These are phyloP conservation scores for Betula pendula DNA, from an alignment of 306 rosid species.

Conservation along the genomic window DNA sequence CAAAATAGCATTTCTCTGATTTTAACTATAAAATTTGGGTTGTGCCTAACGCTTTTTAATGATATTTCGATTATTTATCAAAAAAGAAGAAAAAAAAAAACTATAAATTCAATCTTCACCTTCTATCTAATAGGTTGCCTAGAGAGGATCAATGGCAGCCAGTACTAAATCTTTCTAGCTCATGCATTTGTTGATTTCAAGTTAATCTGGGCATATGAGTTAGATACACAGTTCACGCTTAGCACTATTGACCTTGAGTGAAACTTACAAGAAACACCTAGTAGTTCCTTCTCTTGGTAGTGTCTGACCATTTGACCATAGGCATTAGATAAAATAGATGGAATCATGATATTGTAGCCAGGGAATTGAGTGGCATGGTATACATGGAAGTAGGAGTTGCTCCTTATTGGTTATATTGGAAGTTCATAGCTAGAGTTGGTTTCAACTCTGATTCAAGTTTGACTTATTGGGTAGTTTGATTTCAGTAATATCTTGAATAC, in stretches of 20 bases:
- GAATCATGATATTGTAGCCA: background rate
- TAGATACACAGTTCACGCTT: background rate
- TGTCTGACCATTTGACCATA: background rate
- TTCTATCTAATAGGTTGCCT: background rate
- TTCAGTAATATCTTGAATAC: background rate
- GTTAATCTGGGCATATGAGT: background rate
- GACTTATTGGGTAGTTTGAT: background rate
- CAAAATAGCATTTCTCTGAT: too few species aligned
- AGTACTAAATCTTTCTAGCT: background rate
- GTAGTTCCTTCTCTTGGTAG: background rate
- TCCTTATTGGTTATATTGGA: background rate
- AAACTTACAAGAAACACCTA: background rate
- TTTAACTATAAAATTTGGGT: too few species aligned
- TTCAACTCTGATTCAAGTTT: background rate
- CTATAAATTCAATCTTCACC: background rate
- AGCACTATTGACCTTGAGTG: background rate
- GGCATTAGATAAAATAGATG: conserved; percentile 7
- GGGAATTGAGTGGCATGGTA: background rate
- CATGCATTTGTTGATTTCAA: background rate
- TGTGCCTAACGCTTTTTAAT: too few species aligned
- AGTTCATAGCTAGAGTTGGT: background rate
- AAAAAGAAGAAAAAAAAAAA: too few species aligned
- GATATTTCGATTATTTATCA: too few species aligned
- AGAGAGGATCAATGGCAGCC: background rate
- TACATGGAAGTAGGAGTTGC: background rate